These are phyloP conservation scores for Phaeosphaeriaceae sp. DNA, from an alignment of 2,329 filamentous ascomycete species.

Conservation along the genomic window DNA sequence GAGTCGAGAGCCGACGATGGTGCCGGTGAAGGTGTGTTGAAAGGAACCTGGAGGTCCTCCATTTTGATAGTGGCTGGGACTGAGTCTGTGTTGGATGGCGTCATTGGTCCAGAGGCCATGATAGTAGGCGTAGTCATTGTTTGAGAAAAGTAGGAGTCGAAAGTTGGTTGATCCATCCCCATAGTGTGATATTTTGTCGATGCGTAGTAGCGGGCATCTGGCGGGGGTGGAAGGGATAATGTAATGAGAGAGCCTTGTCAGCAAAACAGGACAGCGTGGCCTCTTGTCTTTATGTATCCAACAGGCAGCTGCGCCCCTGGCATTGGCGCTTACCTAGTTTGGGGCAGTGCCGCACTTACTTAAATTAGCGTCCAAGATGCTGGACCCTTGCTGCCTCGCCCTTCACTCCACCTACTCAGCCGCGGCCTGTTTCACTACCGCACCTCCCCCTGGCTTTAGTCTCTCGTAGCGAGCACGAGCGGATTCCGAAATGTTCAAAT, in stretches of 20 bases:
- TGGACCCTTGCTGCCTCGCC: slow-evolving; percentile 6
- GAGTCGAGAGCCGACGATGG: slow-evolving; percentile 21
- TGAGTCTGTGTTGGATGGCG: slow-evolving; percentile 30
- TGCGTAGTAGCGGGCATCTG: slow-evolving; percentile 42
- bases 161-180: slow-evolving; percentile 35
- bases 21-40: slow-evolving; percentile 28
- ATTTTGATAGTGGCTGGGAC: slow-evolving; percentile 49
- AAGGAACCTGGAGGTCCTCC: slow-evolving; percentile 47
- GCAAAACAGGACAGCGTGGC: slow-evolving; percentile 37
- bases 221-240: slow-evolving; percentile 31
- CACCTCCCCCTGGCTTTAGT: slow-evolving; percentile 9
- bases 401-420: slow-evolving; percentile 28
- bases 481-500: background rate
- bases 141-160: slow-evolving; percentile 27
- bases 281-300: slow-evolving; percentile 45
- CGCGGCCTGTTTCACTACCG: slow-evolving; percentile 36
- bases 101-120: slow-evolving; percentile 31
- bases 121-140: slow-evolving; percentile 32
- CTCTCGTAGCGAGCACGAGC: background rate
- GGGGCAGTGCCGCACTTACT: slow-evolving; percentile 11
- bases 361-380: slow-evolving; percentile 20
- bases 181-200: slow-evolving; percentile 31
- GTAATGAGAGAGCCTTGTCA: slow-evolving; percentile 36
- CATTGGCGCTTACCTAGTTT: slow-evolving; percentile 18
- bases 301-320: slow-evolving; percentile 26